Conservation (phyloP, 441 rosid species). For the Macaranga tanarius region DNA sequence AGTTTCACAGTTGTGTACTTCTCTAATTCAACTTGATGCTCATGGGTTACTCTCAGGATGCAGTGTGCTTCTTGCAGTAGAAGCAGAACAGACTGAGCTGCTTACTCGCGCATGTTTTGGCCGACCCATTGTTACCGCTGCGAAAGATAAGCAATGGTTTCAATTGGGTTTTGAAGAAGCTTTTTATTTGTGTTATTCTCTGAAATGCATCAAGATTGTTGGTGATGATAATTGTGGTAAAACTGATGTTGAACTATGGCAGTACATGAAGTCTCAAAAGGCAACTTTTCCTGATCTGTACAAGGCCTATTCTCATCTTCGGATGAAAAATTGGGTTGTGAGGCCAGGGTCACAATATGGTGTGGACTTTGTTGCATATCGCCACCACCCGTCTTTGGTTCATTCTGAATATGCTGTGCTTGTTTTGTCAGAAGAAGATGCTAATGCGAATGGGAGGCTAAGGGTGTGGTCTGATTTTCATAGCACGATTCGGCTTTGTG, state of each 20-base stretch:
- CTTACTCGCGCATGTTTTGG: conserved; percentile 56
- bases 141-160: conserved; percentile 57
- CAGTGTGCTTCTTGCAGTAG: conserved; percentile 41
- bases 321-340: conserved; percentile 59
- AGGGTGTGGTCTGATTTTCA: conserved; percentile 63
- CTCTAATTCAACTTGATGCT: conserved; percentile 37
- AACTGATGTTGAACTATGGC: conserved; percentile 41
- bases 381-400: conserved; percentile 65
- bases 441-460: conserved; percentile 39
- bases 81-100: conserved; percentile 42
- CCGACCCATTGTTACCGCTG: conserved; percentile 35
- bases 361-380: conserved; percentile 60
- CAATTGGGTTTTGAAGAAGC: conserved; percentile 70
- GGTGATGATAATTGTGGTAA: conserved; percentile 26
- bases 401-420: conserved; percentile 66
- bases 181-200: conserved; percentile 45
- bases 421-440: conserved; percentile 37
- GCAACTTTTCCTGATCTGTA: conserved; percentile 43
- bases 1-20: conserved; percentile 43
- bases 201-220: conserved; percentile 51
- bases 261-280: conserved; percentile 38
- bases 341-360: conserved; percentile 65
- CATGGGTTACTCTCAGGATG: conserved; percentile 41
- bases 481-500: conserved; percentile 46
- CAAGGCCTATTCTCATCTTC: conserved; percentile 60